phyloP scores from a whole-genome alignment of 306 rosid species.

The Mimosa bimucronata region DNA sequence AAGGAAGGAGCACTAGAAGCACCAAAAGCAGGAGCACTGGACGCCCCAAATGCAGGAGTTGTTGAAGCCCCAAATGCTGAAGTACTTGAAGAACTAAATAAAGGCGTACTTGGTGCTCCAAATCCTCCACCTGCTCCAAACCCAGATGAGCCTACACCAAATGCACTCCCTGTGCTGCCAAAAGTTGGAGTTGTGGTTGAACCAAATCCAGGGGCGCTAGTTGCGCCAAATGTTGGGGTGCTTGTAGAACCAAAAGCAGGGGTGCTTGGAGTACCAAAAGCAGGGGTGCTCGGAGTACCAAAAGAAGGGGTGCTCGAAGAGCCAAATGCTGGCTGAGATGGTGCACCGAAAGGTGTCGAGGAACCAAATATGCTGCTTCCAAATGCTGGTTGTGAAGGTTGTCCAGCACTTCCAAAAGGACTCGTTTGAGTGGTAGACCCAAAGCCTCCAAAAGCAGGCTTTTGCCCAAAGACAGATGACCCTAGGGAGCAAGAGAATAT shows the following conservation, averaged over 20 bases:
- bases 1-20: constrained; percentile 74
- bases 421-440: constrained; percentile 76
- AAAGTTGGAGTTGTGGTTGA: constrained; percentile 67
- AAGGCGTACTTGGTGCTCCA: constrained; percentile 67
- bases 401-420: constrained; percentile 75
- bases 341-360: no score
- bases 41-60: constrained; percentile 63
- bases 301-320: constrained; percentile 48
- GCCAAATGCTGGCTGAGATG: constrained; percentile 68
- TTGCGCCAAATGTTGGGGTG: constrained; percentile 56
- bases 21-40: constrained; percentile 76
- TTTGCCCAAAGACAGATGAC: constrained; percentile 82
- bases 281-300: constrained; percentile 48
- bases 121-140: constrained; percentile 79
- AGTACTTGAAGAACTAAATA: constrained; percentile 59
- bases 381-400: constrained; percentile 84
- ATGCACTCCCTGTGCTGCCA: constrained; percentile 69
- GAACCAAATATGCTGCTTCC: constrained; percentile 89
- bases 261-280: constrained; percentile 47
- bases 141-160: constrained; percentile 61
- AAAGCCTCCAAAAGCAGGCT: constrained; percentile 84
- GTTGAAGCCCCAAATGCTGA: constrained; percentile 62
- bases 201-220: constrained; percentile 63
- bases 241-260: constrained; percentile 55
- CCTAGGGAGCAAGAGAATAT: constrained; percentile 45